phyloP scores from a whole-genome alignment of 2,329 filamentous ascomycete genomes.

The Colletotrichum godetiae region DNA sequence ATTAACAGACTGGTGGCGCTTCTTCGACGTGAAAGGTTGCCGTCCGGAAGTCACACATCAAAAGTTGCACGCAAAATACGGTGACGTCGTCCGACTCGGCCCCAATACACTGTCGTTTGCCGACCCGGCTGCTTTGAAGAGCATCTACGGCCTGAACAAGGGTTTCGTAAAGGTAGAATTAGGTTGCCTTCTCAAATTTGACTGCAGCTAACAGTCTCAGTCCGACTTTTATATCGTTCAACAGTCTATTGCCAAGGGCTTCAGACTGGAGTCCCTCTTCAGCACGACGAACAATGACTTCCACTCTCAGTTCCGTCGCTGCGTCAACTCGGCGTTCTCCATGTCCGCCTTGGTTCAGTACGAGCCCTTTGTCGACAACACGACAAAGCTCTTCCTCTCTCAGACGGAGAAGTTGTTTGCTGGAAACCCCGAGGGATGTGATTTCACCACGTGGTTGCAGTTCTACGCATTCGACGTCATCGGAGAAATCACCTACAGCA shows the following conservation, averaged over 20 bases:
- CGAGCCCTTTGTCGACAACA: constrained; percentile 83
- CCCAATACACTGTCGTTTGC: constrained; percentile 81
- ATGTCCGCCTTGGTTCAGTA: constrained; percentile 84
- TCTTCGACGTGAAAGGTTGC: constrained; percentile 74
- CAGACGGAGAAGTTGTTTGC: constrained; percentile 69
- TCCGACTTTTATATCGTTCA: constrained; percentile 87
- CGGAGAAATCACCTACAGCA: constrained; percentile 80
- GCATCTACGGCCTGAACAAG: constrained; percentile 86
- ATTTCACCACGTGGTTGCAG: constrained; percentile 80
- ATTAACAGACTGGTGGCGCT: constrained; percentile 76
- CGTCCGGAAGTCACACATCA: constrained; percentile 76
- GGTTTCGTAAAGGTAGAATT: constrained; percentile 77
- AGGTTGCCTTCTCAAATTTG: not conserved
- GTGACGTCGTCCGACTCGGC: constrained; percentile 79
- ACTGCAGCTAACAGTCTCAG: constrained; percentile 49
- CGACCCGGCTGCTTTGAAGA: constrained; percentile 77
- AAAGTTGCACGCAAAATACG: constrained; percentile 75
- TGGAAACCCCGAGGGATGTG: constrained; percentile 58
- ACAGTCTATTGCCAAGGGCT: constrained; percentile 76
- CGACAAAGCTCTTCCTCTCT: constrained; percentile 75
- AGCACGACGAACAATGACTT: constrained; percentile 80
- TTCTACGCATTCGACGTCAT: constrained; percentile 88
- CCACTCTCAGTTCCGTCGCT: constrained; percentile 79
- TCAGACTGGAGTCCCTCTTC: constrained; percentile 78
- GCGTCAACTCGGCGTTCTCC: constrained; percentile 80